Conservation (phyloP, 2,329 filamentous ascomycete species). For the Rugonectria rugulosa region DNA sequence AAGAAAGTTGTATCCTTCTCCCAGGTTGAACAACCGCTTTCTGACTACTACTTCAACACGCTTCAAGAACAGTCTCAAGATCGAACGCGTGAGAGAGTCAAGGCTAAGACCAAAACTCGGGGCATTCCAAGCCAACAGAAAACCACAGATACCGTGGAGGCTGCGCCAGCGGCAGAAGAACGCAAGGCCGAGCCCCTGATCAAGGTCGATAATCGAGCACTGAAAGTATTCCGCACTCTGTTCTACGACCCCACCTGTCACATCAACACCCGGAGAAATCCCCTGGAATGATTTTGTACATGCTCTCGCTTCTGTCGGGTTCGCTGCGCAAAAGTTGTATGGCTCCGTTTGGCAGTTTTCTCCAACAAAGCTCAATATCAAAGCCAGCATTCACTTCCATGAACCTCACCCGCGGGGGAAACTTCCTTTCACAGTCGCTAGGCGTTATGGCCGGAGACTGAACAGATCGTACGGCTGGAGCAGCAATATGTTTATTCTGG, state of each 20-base stretch:
- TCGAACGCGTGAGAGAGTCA: no score
- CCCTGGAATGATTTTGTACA: slow-evolving; percentile 62
- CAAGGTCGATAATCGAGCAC: slow-evolving; percentile 43
- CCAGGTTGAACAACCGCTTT: no score
- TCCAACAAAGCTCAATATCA: slow-evolving; percentile 49
- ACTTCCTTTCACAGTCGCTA: slow-evolving; percentile 55
- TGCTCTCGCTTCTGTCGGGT: slow-evolving; percentile 59
- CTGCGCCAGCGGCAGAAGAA: no score
- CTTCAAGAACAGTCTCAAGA: no score
- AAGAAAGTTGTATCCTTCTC: no score
- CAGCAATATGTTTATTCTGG: slow-evolving; percentile 53
- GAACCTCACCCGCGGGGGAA: slow-evolving; percentile 65
- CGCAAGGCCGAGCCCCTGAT: no score
- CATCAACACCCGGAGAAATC: slow-evolving; percentile 55
- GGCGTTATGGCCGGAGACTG: slow-evolving; percentile 57
- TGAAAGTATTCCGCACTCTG: slow-evolving; percentile 50
- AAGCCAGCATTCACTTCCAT: slow-evolving; percentile 65
- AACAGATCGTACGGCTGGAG: slow-evolving; percentile 59
- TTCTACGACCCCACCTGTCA: slow-evolving; percentile 48
- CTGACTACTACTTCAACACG: not conserved
- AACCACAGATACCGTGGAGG: no score
- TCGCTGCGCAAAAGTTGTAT: slow-evolving; percentile 63
- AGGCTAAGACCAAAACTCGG: no score
- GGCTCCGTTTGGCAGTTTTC: slow-evolving; percentile 69
- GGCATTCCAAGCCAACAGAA: no score